Evolutionary conservation across 495 filamentous ascomycete species (phyloP).

Genomic region (Penicillium paxilli): DNA sequence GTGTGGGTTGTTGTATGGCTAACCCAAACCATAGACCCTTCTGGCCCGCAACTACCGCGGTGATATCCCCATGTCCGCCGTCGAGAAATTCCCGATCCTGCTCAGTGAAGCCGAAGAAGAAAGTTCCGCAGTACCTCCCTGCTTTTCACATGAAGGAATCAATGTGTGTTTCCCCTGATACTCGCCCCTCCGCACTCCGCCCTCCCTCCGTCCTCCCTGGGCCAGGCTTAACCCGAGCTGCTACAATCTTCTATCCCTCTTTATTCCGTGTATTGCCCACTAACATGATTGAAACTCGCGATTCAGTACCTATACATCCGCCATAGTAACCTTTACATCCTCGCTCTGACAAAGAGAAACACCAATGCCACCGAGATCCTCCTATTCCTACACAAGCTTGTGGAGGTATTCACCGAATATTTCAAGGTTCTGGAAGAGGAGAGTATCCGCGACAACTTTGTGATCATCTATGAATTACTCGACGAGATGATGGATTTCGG

Average conservation of each 20-base stretch:
- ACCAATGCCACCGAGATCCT: constrained; percentile 98
- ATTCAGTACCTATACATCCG: constrained; percentile 96
- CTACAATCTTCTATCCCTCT: constrained; percentile 18
- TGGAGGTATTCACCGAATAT: constrained; percentile 99
- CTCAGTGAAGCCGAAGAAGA: constrained; percentile 99
- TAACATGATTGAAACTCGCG: constrained; percentile 8
- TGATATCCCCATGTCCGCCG: constrained; percentile 98
- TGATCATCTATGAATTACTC: constrained; percentile 97
- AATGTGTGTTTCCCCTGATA: constrained; percentile 62
- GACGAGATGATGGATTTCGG: constrained; percentile 99
- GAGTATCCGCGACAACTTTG: constrained; percentile 98
- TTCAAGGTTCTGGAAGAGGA: constrained; percentile 99
- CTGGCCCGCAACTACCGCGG: constrained; percentile 98
- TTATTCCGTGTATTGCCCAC: constrained; percentile 12
- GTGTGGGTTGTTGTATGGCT: constrained; percentile 20
- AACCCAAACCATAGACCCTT: constrained; percentile 69
- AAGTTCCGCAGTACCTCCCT: constrained; percentile 94
- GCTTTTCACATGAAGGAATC: constrained; percentile 98
- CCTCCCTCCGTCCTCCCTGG: neutral
- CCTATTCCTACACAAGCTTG: constrained; percentile 95
- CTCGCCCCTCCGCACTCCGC: neutral
- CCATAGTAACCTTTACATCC: constrained; percentile 98
- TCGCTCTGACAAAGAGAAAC: constrained; percentile 97
- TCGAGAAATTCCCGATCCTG: constrained; percentile 97
- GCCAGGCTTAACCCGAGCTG: neutral